Base-by-base conservation (phyloP, 768 basidiomycete genomes). In the Hericium rajendrae region DNA sequence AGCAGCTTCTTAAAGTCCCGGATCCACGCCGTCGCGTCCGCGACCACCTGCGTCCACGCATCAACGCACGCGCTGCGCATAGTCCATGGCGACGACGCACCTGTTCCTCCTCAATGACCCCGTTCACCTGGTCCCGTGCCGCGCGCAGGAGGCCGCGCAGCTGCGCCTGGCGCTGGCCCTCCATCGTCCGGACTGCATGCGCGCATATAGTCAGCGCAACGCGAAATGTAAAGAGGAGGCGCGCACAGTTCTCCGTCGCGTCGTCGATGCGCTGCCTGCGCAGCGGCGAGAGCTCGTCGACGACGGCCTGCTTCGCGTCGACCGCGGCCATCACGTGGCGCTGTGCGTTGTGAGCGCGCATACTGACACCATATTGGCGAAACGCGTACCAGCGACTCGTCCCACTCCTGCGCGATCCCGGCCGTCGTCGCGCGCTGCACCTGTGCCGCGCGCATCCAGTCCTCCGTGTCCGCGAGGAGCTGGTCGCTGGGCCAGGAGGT, bases 1-100 rank as follows among this genome's bases (percentile, higher is more conserved):
- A 61, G 13, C 38, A 63, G 43, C 18, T 48, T 59, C 46, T 57
- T 63, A 18, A 51, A 61, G 11, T 39, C 41, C 38, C 39, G 58
- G 22, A 63, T 48, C 37, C 62, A 10, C 24, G 10, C 37, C 6
- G 38, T 56, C 1, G 62, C 62, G 15, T 63, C 62, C 0, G 53
- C 40, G 4, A 48, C 55, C 5, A 56, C 39, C 62, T 63, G 13
- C 52, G 20, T 26, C 26, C 38, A 18, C n/a, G 18, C 12, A 20
- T n/a, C 54, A 18, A 16, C 20, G 28, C 18, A 41, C 39, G 37
- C 28, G 39, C 26, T 24, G 12, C 24, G 13, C 24, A 22, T 9
- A 12, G 3, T 28, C 20, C 24, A 9, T 6, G 3, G 38, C 38
- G 6, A 48, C 2, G 13, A n/a, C 39, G 40, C 40, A 61, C 62